Base-by-base conservation (phyloP, 208 protist species). In the Crithidia thermophila region DNA sequence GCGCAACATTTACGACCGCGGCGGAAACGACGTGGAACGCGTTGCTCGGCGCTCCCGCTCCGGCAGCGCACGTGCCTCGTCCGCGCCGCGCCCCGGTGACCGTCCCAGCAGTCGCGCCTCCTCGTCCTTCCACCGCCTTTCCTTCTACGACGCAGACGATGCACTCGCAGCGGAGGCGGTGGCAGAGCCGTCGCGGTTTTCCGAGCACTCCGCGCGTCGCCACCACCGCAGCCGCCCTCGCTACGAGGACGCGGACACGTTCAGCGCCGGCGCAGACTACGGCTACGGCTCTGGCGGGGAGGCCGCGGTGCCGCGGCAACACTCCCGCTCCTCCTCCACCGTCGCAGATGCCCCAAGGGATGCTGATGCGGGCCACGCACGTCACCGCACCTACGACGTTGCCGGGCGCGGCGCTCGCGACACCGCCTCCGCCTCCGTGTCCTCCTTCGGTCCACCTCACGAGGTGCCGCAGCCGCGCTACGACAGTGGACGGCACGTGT, bases 101-200 rank as follows among this genome's bases (percentile, higher is more conserved):
- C 40, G 40, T 20, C 57, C 28, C 20, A 20, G 33, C 33, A 13
- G 9, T 27, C 6, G n/a, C 23, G n/a, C 16, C 8, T 21, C n/a
- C 10, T 40, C 58, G 4, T 64, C 58, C 4, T 64, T 53, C 13
- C 58, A 64, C 31, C 58, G 58, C 9, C 43, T 64, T 8, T 64
- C 58, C 0, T 53, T 64, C 21, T 64, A 64, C 58, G 58, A 64
- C 21, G 58, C 37, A 31, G 58, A 64, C 58, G 58, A 64, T 20
- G 45, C 33, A 18, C 43, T 64, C 3, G 58, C 58, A 2, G 42
- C 58, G 0, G 58, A 64, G 31, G 58, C 58, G 43, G 58, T 64
- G 33, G 4, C 58, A n/a, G 58, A 49, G 45, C 58, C 58, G 31
- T 42, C 37, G 0, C 39, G 42, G 2, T 64, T 64, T 30, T 43